Conservation (phyloP, 306 rosid species). For the Inga laurina region DNA sequence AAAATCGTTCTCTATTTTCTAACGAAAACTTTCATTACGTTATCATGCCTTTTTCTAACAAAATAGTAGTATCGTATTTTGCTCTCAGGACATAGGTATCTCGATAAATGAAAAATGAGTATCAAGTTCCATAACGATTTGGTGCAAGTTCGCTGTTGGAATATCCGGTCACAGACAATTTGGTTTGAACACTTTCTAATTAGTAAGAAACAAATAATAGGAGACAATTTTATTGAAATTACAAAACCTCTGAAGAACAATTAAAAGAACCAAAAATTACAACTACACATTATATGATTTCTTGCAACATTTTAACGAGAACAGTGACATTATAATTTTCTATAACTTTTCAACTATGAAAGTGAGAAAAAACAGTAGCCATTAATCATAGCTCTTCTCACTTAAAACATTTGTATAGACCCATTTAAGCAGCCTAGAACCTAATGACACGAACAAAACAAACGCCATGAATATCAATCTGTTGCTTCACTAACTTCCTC, state of each 20-base stretch:
- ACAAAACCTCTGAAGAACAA: constrained; percentile 29
- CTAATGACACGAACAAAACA: constrained; percentile 19
- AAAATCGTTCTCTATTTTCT: no score
- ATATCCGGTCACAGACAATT: background rate
- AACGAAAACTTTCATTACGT: background rate
- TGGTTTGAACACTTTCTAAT: background rate
- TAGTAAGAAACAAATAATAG: constrained; percentile 11
- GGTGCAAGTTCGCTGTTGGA: background rate
- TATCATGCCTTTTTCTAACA: background rate
- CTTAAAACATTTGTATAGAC: constrained; percentile 20
- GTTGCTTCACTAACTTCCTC: constrained; percentile 25
- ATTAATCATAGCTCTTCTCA: constrained; percentile 29
- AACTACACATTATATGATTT: constrained; percentile 11
- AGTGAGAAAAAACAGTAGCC: constrained; percentile 17
- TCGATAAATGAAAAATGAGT: background rate
- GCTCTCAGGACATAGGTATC: background rate
- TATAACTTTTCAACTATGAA: background rate
- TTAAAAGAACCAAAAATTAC: constrained; percentile 21
- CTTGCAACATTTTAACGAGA: background rate
- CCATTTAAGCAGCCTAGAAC: constrained; percentile 33
- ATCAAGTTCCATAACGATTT: background rate
- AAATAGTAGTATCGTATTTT: no score
- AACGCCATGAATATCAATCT: constrained; percentile 23
- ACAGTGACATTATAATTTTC: background rate
- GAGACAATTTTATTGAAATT: constrained; percentile 32